Base-by-base conservation (phyloP, 2,329 filamentous ascomycete species). In the Sphaerostilbella broomeana region DNA sequence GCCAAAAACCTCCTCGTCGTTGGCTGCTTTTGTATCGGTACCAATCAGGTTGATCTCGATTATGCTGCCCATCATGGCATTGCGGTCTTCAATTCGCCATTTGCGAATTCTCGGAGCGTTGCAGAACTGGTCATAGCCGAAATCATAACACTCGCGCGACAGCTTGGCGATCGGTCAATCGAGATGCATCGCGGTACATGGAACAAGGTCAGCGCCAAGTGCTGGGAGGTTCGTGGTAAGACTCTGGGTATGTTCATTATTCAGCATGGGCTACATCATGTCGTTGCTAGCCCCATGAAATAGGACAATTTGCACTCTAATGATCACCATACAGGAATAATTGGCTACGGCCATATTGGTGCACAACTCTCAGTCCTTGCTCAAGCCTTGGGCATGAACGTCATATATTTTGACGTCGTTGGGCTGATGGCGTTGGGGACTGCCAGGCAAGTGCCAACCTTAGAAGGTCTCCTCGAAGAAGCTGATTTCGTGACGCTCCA, bases 21-120 rank as follows among this genome's bases (percentile, higher is more conserved):
- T 53, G 92, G 92, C 45, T 98, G 92, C 70, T 98, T 98, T 75
- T 98, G 92, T 64, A 98, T 98, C 55, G 92, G 92, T 50, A 98
- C 92, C 42, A 97, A 94, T 68, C 88, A 94, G 63, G 88, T 95
- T 49, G 83, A 94, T 60, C 78, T 94, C 44, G 76, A 86, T 46
- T 90, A 79, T 58, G 87, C 88, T 20, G 87, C 87, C 33, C 73
- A 75, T 51, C 79, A 85, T 58, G 88, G 92, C 50, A 95, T 97
- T 60, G 88, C 89, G 24, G 92, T 98, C 48, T 98, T 98, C 79
- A 98, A 98, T 69, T 97, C 92, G 31, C 92, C 92, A 2, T 98
- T 98, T 67, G 89, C 86, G 67, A 98, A 98, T 68, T 97, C 90
- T 7, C 84, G 92, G 61, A 94, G 86, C 60, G 92, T 98, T 36